Conservation (phyloP, 2,329 filamentous ascomycete species). For the Aspergillus tamarii region DNA sequence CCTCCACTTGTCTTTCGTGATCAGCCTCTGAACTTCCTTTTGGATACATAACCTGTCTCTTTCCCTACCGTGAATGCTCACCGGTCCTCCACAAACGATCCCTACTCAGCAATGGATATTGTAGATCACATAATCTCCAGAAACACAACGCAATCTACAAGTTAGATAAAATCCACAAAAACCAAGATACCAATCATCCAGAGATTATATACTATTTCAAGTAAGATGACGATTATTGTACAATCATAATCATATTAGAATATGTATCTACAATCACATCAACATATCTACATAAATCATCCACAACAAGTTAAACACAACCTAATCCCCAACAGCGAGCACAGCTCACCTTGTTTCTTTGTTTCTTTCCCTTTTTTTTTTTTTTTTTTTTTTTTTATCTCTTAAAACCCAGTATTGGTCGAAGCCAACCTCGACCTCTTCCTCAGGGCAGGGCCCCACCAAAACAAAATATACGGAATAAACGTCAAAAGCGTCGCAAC, state of each 20-base stretch:
- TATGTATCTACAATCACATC: slow-evolving; percentile 1
- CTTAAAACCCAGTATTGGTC: background rate
- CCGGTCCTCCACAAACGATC: background rate
- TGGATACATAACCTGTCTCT: background rate
- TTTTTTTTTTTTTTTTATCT: no score
- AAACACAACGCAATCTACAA: background rate
- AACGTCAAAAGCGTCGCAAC: slow-evolving; percentile 45
- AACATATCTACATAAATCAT: slow-evolving; percentile 2
- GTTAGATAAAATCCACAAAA: background rate
- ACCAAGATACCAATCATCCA: background rate
- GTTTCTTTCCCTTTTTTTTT: no score
- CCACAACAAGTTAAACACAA: background rate
- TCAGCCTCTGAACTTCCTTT: background rate
- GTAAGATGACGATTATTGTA: background rate
- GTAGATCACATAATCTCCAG: background rate
- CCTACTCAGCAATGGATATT: no score
- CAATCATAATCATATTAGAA: background rate
- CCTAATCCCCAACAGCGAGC: background rate
- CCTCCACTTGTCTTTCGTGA: background rate
- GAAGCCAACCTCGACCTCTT: slow-evolving; percentile 35
- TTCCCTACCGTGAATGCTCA: background rate
- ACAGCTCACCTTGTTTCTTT: background rate
- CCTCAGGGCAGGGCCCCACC: slow-evolving; percentile 33
- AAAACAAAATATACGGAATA: slow-evolving; percentile 35
- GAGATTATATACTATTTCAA: background rate